Evolutionary conservation across 2,329 filamentous ascomycete genomes (phyloP), one percentile per base, ranked within the genome.

Genomic region (Sphaerulina vaccinii): DNA sequence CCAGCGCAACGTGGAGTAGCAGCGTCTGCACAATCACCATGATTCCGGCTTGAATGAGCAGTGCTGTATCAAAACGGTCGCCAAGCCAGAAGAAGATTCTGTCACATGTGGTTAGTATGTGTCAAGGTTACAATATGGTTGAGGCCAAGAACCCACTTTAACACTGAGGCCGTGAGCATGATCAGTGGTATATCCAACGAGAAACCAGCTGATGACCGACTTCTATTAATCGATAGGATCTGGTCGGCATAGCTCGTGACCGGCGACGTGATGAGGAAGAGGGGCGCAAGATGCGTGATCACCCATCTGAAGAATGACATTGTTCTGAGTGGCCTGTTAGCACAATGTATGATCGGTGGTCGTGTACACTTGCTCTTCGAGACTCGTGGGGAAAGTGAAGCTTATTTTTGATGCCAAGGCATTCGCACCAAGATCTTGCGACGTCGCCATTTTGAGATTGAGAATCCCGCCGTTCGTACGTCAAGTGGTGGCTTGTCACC

Each of bases 61-160:
- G 74, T 15, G 81, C 75, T 44, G 72, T 69, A 60, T 80, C 80
- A 64, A 81, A 85, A 66, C 77, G 79, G 10, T 79, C 78, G 57
- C 81, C 81, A 63, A 84, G 79, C 82, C 82, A 85, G 73, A 83
- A 85, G 70, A 81, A 85, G 46, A 85, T 70, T 67, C 80, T 83
- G 48, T 16, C 38, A 13, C 9, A 45, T 23, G 9, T 29, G 5
- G 27, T 51, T 21, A 49, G 27, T 24, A 40, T 23, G 24, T 16
- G 24, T 18, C 44, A 16, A 3, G 11, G 13, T 16, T 21, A 21
- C 16, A 32, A 32, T 27, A 13, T 6, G 6, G 27, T 32, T 13
- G 7, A 1, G 5, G 27, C 10, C 4, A 32, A 32, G 27, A 9
- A 51, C 65, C 60, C 66, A 82, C 79, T 85, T 85, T 15, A 84